phyloP scores from a whole-genome alignment of 169 alveolate genomes.

The Plasmodium gallinaceum region DNA sequence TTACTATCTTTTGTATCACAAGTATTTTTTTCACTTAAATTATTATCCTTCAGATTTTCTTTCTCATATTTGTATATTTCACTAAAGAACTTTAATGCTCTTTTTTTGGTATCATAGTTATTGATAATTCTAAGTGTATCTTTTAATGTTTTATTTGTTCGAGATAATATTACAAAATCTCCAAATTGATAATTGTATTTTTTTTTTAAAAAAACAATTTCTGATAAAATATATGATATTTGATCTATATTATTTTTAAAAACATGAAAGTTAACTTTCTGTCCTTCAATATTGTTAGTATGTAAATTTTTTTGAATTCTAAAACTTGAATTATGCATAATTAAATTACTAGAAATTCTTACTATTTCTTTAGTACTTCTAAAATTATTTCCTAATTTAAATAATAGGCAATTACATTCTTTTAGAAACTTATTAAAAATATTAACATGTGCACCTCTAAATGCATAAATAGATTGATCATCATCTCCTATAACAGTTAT shows the following conservation, averaged over 20 bases:
- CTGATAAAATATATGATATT: slow-evolving; percentile 76
- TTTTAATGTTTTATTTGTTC: slow-evolving; percentile 80
- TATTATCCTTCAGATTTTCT: neutral
- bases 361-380: slow-evolving; percentile 83
- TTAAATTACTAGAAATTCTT: slow-evolving; percentile 61
- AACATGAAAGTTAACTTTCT: slow-evolving; percentile 73
- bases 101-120: slow-evolving; percentile 21
- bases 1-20: neutral
- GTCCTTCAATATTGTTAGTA: slow-evolving; percentile 76
- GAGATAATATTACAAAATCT: slow-evolving; percentile 84
- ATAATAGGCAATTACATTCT: slow-evolving; percentile 42
- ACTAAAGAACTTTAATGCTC: slow-evolving; percentile 15
- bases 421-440: slow-evolving; percentile 75
- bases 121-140: slow-evolving; percentile 33
- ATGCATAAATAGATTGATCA: slow-evolving; percentile 87
- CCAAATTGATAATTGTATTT: slow-evolving; percentile 80
- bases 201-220: slow-evolving; percentile 71
- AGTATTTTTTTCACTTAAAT: neutral
- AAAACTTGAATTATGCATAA: slow-evolving; percentile 54
- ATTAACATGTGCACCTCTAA: slow-evolving; percentile 86
- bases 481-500: slow-evolving; percentile 89
- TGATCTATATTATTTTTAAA: slow-evolving; percentile 79
- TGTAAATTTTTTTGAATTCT: slow-evolving; percentile 78
- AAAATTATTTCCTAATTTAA: slow-evolving; percentile 78
- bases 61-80: neutral